Evolutionary conservation across 371 early-diverging fungal genomes (phyloP).

Genomic region (Mucor mucedo): DNA sequence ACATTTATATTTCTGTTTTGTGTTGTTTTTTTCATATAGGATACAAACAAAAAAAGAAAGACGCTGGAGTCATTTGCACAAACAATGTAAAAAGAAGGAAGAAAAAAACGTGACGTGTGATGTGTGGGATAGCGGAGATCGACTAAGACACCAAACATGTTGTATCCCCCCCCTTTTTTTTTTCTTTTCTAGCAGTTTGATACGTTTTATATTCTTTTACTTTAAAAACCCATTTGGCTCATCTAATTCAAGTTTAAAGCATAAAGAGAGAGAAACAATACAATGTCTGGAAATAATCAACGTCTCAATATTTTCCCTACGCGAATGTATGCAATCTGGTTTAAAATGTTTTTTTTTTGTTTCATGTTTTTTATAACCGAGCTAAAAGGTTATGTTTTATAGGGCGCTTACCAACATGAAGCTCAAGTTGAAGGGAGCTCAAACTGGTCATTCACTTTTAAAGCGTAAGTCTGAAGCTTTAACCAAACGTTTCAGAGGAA

Average conservation of each 20-base stretch:
- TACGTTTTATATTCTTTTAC: slow-evolving; percentile 1
- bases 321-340: slow-evolving; percentile 71
- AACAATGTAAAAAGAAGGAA: too few species aligned
- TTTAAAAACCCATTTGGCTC: neutral
- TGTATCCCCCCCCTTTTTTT: slow-evolving; percentile 3
- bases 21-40: too few species aligned
- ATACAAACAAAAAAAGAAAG: too few species aligned
- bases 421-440: slow-evolving; percentile 95
- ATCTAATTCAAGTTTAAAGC: neutral
- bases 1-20: too few species aligned
- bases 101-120: too few species aligned
- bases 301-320: slow-evolving; percentile 86
- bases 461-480: slow-evolving; percentile 99
- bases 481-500: slow-evolving; percentile 93
- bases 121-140: neutral
- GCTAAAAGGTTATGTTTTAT: slow-evolving; percentile 3
- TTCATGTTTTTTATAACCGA: slow-evolving; percentile 1
- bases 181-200: neutral
- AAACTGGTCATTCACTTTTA: slow-evolving; percentile 97
- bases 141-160: neutral
- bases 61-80: too few species aligned
- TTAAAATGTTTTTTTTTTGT: neutral
- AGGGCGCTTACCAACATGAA: slow-evolving; percentile 96
- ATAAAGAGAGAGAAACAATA: neutral
- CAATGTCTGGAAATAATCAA: slow-evolving; percentile 72